phyloP scores from a whole-genome alignment of 352 stramenopile genomes.

The Elongisporangium prolatum region DNA sequence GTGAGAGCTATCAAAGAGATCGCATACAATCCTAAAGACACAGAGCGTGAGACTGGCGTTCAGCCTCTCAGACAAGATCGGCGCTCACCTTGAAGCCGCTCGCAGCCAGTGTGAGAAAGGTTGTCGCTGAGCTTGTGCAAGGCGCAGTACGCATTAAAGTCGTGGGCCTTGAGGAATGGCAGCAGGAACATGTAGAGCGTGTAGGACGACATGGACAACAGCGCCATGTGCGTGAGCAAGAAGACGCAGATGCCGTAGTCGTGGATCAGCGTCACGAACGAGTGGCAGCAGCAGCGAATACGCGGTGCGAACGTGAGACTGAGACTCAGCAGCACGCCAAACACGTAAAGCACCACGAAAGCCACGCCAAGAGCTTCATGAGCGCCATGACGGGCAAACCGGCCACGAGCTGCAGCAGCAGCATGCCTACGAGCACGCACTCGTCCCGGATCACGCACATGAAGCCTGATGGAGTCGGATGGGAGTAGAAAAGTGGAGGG shows the following conservation, averaged over 20 bases:
- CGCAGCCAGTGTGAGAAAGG: conserved; percentile 37
- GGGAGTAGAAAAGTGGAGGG: background rate
- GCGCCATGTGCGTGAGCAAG: conserved; percentile 29
- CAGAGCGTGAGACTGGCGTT: background rate
- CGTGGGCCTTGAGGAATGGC: conserved; percentile 26
- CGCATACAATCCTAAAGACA: conserved; percentile 26
- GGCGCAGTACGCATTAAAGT: conserved; percentile 23
- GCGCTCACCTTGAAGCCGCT: conserved; percentile 28
- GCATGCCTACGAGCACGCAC: conserved; percentile 37
- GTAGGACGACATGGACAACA: conserved; percentile 36
- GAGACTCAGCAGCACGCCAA: conserved; percentile 33
- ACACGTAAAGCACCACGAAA: conserved; percentile 26
- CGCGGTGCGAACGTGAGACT: conserved; percentile 34
- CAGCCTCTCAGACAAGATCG: too few relatives aligned
- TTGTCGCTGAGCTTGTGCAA: conserved; percentile 32
- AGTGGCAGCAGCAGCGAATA: conserved; percentile 28
- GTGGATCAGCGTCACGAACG: conserved; percentile 26
- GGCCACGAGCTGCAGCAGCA: conserved; percentile 28
- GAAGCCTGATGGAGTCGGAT: background rate
- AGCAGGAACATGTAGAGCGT: conserved; percentile 30
- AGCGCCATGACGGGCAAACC: conserved; percentile 42
- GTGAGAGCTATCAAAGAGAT: conserved; percentile 36
- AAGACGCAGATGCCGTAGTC: conserved; percentile 39
- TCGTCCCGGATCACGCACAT: conserved; percentile 48
- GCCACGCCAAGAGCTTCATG: conserved; percentile 37